Evolutionary conservation across 2,329 filamentous ascomycete genomes (phyloP).

Genomic region (Periconia macrospinosa): DNA sequence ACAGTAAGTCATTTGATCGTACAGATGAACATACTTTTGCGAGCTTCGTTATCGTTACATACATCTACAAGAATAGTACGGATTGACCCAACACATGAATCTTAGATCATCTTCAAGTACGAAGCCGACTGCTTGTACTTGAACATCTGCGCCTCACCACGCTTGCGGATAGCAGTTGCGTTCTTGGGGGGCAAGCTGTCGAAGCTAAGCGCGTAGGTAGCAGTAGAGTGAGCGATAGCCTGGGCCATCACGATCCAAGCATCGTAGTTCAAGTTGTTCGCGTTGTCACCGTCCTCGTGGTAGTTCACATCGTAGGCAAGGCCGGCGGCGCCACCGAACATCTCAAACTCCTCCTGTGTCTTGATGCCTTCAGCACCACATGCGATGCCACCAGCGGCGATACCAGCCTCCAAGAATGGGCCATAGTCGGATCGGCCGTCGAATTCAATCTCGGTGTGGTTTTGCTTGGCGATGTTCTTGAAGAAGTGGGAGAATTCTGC

Average conservation of each 20-base stretch:
- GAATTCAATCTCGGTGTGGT: constrained; percentile 69
- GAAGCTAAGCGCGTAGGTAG: constrained; percentile 38
- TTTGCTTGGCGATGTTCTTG: constrained; percentile 26
- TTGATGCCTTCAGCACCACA: constrained; percentile 79
- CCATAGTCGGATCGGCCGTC: constrained; percentile 81
- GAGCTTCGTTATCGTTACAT: too few species aligned
- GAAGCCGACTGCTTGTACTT: constrained; percentile 8
- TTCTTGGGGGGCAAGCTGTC: constrained; percentile 33
- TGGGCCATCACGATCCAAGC: constrained; percentile 59
- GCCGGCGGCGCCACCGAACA: constrained; percentile 72
- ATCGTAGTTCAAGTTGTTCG: constrained; percentile 56
- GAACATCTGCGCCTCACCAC: constrained; percentile 4
- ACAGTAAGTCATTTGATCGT: too few species aligned
- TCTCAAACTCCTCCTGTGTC: constrained; percentile 64
- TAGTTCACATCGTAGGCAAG: constrained; percentile 61
- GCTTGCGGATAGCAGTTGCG: constrained; percentile 14
- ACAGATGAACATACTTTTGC: too few species aligned
- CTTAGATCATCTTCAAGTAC: constrained; percentile 10
- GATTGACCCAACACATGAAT: background rate
- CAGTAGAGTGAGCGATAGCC: constrained; percentile 59
- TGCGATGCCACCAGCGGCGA: constrained; percentile 74
- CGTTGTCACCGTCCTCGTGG: constrained; percentile 56
- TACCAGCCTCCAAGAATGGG: constrained; percentile 72
- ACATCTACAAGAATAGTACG: too few species aligned
- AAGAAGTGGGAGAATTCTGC: constrained; percentile 54